A percentile compares a stretch with the other conserved stretches of the same genome.
These are phyloP conservation scores for Capsicum chinense DNA, from an alignment of 257 asterid genomes.

Conservation along the genomic window DNA sequence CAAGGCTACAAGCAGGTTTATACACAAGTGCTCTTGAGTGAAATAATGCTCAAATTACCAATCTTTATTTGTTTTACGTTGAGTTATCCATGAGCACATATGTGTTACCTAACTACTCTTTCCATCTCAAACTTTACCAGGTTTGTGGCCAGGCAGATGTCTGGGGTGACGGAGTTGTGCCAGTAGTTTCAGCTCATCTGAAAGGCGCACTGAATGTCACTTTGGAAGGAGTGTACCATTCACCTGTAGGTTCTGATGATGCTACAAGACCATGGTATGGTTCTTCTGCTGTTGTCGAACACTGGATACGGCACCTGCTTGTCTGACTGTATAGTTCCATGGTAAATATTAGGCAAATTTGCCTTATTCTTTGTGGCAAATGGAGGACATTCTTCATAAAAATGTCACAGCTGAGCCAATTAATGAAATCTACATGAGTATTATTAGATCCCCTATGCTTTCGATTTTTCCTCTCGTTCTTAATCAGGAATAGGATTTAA, in stretches of 20 bases:
- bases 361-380: slow-evolving; percentile 33
- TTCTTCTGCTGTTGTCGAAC: slow-evolving; percentile 75
- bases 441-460: not conserved
- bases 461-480: not conserved
- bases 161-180: slow-evolving; percentile 96
- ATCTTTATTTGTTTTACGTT: not conserved
- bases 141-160: slow-evolving; percentile 92
- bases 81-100: not conserved
- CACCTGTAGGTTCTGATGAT: slow-evolving; percentile 84
- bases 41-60: not conserved
- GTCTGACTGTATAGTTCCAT: slow-evolving; percentile 36
- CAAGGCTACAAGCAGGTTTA: slow-evolving; percentile 95
- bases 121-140: slow-evolving; percentile 39
- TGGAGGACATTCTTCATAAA: not conserved
- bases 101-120: not conserved
- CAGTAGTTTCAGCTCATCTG: slow-evolving; percentile 87
- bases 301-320: slow-evolving; percentile 85
- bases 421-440: slow-evolving; percentile 2
- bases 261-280: slow-evolving; percentile 89
- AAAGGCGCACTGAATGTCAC: slow-evolving; percentile 85
- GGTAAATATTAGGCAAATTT: slow-evolving; percentile 17
- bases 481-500: not conserved
- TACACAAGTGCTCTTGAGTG: not conserved
- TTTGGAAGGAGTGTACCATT: slow-evolving; percentile 80
- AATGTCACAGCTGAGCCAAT: not conserved